Evolutionary conservation across 2,329 filamentous ascomycete genomes (phyloP).

Genomic region (Ophiocordyceps camponoti-floridani): DNA sequence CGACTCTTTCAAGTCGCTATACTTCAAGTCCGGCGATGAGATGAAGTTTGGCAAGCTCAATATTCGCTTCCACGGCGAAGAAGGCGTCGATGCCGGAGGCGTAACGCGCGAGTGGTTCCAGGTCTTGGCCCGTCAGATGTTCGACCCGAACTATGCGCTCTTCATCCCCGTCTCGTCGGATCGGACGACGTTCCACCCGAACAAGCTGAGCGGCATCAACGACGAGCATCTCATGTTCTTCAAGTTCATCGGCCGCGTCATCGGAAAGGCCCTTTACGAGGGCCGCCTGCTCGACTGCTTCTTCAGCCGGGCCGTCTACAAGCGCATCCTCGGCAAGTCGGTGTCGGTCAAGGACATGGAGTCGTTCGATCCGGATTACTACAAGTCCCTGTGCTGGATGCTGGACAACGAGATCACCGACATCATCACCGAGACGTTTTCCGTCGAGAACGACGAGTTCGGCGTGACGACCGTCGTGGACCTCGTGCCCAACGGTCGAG

Average conservation of each 20-base stretch:
- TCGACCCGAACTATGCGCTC: slow-evolving; percentile 91
- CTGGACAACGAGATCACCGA: slow-evolving; percentile 96
- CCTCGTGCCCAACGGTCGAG: slow-evolving; percentile 69
- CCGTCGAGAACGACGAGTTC: slow-evolving; percentile 84
- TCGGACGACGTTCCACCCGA: slow-evolving; percentile 96
- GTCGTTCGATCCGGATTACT: slow-evolving; percentile 93
- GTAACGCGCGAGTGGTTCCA: slow-evolving; percentile 99
- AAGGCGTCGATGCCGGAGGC: slow-evolving; percentile 93
- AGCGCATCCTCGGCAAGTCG: slow-evolving; percentile 83
- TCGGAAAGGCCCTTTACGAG: slow-evolving; percentile 95
- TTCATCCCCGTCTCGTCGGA: slow-evolving; percentile 96
- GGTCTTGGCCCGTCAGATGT: slow-evolving; percentile 93
- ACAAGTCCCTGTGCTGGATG: slow-evolving; percentile 98
- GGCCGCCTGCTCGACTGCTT: slow-evolving; percentile 92
- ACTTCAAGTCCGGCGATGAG: slow-evolving; percentile 90
- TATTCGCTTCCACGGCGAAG: slow-evolving; percentile 91
- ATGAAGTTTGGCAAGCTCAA: slow-evolving; percentile 99
- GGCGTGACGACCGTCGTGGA: slow-evolving; percentile 79
- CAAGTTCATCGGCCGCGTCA: slow-evolving; percentile 97
- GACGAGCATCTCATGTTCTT: slow-evolving; percentile 94
- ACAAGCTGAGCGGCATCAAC: slow-evolving; percentile 84
- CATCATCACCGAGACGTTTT: slow-evolving; percentile 92
- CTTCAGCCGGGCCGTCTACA: slow-evolving; percentile 97
- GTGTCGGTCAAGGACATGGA: slow-evolving; percentile 99
- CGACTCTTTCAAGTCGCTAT: slow-evolving; percentile 94